Conservation (phyloP, 768 basidiomycete species). For the Cystobasidium tubakii region DNA sequence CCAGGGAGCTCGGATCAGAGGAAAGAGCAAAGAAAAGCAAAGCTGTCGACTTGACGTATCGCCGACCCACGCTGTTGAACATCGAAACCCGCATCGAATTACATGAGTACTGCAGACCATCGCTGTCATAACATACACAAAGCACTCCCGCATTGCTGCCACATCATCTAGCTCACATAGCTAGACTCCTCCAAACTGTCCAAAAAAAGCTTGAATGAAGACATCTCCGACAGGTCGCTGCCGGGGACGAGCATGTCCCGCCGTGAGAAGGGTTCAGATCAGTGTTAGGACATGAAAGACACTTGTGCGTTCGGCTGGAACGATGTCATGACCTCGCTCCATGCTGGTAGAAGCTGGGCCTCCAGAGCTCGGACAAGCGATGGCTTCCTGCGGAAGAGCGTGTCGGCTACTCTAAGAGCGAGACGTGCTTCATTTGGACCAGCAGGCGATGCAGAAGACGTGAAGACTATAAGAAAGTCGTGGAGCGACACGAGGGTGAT, state of each 20-base stretch:
- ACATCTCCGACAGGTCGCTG: not conserved
- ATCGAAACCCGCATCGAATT: too few relatives aligned
- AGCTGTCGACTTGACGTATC: too few relatives aligned
- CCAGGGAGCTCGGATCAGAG: not conserved
- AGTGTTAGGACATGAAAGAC: not conserved
- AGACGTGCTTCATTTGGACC: not conserved
- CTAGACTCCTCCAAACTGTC: not conserved
- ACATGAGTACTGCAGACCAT: too few relatives aligned
- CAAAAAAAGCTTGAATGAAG: not conserved
- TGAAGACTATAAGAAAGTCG: conserved; percentile 20
- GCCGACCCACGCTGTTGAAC: too few relatives aligned
- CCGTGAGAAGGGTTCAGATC: not conserved
- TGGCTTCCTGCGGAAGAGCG: conserved; percentile 12
- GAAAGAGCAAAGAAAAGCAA: not conserved
- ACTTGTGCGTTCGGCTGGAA: not conserved
- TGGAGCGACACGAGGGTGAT: not conserved
- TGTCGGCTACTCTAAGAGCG: not conserved
- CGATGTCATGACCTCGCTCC: not conserved
- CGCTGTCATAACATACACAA: not conserved
- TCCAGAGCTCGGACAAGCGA: conserved; percentile 13
- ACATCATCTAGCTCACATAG: not conserved
- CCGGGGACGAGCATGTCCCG: not conserved
- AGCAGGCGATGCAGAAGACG: not conserved
- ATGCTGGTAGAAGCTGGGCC: conserved; percentile 9
- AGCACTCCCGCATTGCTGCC: not conserved